phyloP scores from a whole-genome alignment of 352 stramenopile species.

The Phytophthora sansomeana region DNA sequence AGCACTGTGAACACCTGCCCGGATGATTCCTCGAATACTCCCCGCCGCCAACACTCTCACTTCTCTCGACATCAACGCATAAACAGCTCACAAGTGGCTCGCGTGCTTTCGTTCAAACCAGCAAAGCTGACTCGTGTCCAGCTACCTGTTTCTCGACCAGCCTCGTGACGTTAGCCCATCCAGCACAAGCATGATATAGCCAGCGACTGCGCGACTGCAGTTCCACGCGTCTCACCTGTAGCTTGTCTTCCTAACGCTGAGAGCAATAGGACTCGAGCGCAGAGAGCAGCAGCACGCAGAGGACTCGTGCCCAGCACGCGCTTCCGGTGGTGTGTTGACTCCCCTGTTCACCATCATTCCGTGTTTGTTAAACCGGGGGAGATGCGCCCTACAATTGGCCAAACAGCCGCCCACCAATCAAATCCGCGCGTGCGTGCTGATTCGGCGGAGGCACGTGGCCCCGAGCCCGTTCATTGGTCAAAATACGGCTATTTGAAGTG shows the following conservation, averaged over 20 bases:
- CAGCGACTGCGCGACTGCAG: not conserved
- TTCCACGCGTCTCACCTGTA: not conserved
- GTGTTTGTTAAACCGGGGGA: constrained; percentile 20
- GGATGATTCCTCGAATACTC: not conserved
- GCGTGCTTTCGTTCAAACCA: constrained; percentile 8
- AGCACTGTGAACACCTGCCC: no score
- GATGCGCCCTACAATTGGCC: constrained; percentile 15
- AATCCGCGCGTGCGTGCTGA: not conserved
- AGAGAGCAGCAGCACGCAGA: not conserved
- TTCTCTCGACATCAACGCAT: not conserved
- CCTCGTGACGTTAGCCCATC: not conserved
- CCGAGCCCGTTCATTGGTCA: not conserved
- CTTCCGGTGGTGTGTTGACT: constrained; percentile 21
- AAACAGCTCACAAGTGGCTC: not conserved
- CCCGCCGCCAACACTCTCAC: not conserved
- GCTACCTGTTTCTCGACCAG: not conserved
- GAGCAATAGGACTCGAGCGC: no score
- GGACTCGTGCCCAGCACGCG: not conserved
- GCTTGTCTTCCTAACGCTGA: not conserved
- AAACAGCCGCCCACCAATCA: constrained; percentile 20
- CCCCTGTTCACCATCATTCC: constrained; percentile 14
- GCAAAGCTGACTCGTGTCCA: not conserved
- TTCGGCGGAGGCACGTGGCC: constrained; percentile 25
- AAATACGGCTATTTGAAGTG: constrained; percentile 4
- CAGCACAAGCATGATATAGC: not conserved